Percentiles rank a stretch among this genome's conserved stretches.
Conservation (phyloP, 2,329 filamentous ascomycete species). For the Cyphellophora attinorum region DNA sequence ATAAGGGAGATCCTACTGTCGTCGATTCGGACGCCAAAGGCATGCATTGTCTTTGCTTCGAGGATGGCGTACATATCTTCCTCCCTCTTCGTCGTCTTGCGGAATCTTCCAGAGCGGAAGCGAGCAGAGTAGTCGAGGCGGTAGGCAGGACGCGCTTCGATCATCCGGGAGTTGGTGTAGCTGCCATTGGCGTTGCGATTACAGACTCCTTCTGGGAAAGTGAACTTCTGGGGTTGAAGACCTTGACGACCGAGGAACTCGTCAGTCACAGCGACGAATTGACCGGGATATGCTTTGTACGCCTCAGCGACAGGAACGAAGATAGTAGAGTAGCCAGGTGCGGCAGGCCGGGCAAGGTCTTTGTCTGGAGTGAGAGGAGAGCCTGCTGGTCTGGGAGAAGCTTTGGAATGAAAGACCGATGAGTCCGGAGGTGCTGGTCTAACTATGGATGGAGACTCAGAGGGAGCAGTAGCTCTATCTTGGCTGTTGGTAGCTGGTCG, state of each 20-base stretch:
- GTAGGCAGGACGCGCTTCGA: not conserved
- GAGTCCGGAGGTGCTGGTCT: not conserved
- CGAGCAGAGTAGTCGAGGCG: not conserved
- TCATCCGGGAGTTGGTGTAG: not conserved
- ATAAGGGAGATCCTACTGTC: not conserved
- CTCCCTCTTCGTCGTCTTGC: not conserved
- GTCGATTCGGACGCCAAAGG: not conserved
- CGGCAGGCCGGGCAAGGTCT: too few relatives aligned
- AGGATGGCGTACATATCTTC: not conserved
- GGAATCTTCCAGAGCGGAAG: not conserved
- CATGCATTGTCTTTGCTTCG: not conserved
- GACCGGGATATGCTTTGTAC: not conserved
- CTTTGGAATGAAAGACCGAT: too few relatives aligned
- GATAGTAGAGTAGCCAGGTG: too few relatives aligned
- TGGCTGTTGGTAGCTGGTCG: too few relatives aligned
- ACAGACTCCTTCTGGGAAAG: not conserved
- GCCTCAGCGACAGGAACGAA: too few relatives aligned
- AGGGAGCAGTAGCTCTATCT: too few relatives aligned
- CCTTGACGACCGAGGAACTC: not conserved
- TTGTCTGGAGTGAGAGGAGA: not conserved
- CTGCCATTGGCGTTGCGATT: not conserved
- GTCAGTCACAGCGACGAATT: not conserved
- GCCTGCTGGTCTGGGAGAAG: too few relatives aligned
- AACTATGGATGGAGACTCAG: too few relatives aligned
- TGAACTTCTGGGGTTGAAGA: not conserved